A percentile compares a stretch with the other conserved stretches of the same genome.
Evolutionary conservation across 75 land plant genomes (phyloP).

Genomic region (Cryptomeria japonica): DNA sequence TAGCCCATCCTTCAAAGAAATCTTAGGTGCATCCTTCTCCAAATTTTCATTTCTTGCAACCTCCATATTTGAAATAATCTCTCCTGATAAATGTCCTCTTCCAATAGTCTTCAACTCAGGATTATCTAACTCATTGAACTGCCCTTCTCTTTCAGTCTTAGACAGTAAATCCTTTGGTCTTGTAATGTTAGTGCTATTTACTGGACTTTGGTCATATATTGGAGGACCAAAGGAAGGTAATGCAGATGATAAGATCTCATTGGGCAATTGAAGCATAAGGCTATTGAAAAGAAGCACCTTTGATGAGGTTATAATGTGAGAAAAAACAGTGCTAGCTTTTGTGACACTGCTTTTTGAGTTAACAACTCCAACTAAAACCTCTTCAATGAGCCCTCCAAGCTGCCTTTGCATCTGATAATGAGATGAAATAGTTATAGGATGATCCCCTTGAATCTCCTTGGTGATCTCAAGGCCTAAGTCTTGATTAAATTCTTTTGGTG

Average conservation of each 20-base stretch:
- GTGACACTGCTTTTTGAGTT: neutral
- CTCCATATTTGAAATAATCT: neutral
- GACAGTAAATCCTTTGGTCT: neutral
- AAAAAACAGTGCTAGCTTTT: neutral
- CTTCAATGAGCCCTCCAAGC: neutral
- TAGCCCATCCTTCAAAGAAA: slow-evolving; percentile 1
- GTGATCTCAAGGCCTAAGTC: neutral
- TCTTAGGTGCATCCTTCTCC: neutral
- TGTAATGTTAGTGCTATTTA: neutral
- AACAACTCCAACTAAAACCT: neutral
- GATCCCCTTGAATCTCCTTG: neutral
- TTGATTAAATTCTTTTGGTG: neutral
- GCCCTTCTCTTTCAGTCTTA: neutral
- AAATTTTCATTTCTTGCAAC: neutral
- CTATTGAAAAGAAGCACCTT: neutral
- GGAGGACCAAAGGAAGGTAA: slow-evolving; percentile 8
- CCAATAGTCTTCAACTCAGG: neutral
- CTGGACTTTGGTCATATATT: slow-evolving; percentile 13
- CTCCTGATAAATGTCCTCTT: neutral
- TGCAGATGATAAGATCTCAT: slow-evolving; percentile 7
- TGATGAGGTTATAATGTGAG: neutral
- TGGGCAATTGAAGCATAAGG: neutral
- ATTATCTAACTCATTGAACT: slow-evolving; percentile 4
- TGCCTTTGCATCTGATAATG: neutral
- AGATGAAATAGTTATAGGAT: neutral